phyloP scores from a whole-genome alignment of 148 eudicot species.

The Euryodendron excelsum region DNA sequence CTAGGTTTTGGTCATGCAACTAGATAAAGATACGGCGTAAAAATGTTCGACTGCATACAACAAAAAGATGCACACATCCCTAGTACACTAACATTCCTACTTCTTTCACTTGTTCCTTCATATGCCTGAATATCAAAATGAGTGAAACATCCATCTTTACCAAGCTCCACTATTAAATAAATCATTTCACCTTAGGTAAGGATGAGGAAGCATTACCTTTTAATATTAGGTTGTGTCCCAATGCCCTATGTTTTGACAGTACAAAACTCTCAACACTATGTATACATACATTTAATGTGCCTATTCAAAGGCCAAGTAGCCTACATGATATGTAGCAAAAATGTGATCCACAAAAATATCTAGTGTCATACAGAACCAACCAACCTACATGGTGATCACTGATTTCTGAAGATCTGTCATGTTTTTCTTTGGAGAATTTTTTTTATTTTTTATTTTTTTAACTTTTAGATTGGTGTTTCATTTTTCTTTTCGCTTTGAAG shows the following conservation, averaged over 20 bases:
- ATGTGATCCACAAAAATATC: not conserved
- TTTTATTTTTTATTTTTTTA: too few relatives aligned
- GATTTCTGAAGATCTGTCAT: too few relatives aligned
- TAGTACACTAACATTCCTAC: not conserved
- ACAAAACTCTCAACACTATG: not conserved
- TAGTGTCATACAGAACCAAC: not conserved
- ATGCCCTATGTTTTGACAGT: too few relatives aligned
- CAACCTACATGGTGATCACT: too few relatives aligned
- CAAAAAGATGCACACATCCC: not conserved
- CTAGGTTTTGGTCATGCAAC: too few relatives aligned
- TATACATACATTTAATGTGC: not conserved
- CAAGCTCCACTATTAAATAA: not conserved
- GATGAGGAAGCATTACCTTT: too few relatives aligned
- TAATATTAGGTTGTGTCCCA: too few relatives aligned
- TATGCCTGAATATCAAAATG: not conserved
- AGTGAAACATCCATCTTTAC: not conserved
- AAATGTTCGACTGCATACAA: too few relatives aligned
- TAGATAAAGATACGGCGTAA: too few relatives aligned
- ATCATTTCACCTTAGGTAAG: not conserved
- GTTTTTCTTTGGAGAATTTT: not conserved
- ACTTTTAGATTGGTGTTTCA: too few relatives aligned
- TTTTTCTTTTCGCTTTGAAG: not conserved
- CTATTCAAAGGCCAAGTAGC: not conserved
- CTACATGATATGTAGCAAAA: not conserved
- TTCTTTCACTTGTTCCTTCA: not conserved